A percentile compares a stretch with the other conserved stretches of the same genome.
These are phyloP conservation scores for Trichoderma sp. DNA, from an alignment of 2,329 filamentous ascomycete genomes.

Conservation along the genomic window DNA sequence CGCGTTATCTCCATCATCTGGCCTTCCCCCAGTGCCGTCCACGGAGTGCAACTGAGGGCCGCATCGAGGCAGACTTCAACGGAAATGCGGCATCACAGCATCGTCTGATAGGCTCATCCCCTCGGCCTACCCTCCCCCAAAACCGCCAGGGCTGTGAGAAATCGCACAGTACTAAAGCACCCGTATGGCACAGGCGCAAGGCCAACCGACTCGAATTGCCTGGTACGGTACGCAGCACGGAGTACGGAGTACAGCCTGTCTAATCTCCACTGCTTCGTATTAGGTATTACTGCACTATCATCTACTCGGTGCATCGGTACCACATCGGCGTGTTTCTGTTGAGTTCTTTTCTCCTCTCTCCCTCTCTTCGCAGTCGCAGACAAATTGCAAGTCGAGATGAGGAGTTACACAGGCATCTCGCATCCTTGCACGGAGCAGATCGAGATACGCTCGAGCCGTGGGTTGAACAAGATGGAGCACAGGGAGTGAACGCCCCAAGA, in stretches of 20 bases:
- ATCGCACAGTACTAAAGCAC: neutral
- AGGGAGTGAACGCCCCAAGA: neutral
- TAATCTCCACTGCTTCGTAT: constrained; percentile 8
- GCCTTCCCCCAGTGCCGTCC: neutral
- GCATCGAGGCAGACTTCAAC: neutral
- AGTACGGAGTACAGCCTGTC: neutral
- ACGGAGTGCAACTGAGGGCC: neutral
- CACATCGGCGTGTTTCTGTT: neutral
- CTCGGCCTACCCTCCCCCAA: neutral
- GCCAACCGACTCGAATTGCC: neutral
- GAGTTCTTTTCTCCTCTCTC: neutral
- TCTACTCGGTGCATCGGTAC: neutral
- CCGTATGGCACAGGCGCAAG: neutral
- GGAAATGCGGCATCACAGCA: constrained; percentile 12
- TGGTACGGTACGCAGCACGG: neutral
- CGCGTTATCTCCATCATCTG: neutral
- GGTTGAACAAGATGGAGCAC: neutral
- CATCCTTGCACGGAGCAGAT: constrained; percentile 9
- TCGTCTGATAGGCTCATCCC: constrained; percentile 11
- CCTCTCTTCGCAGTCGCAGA: neutral
- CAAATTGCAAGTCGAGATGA: neutral
- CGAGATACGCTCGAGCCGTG: constrained; percentile 15
- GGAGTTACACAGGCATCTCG: neutral
- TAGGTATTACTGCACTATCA: neutral
- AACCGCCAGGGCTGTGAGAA: neutral